Evolutionary conservation across 495 filamentous ascomycete genomes (phyloP).

Genomic region (Astrocystis sublimbata): DNA sequence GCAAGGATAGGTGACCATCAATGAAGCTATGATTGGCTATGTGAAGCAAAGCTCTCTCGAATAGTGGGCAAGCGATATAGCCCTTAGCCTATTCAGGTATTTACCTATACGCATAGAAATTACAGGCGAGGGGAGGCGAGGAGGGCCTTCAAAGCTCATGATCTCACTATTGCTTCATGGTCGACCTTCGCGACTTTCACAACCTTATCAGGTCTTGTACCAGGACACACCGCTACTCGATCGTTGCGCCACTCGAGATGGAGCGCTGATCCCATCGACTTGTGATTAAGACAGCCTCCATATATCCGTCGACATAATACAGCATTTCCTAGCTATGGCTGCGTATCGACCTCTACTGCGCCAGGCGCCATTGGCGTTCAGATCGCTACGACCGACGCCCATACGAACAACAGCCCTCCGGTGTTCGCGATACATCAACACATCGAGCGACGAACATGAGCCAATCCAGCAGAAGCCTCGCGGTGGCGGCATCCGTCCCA

Average conservation of each 20-base stretch:
- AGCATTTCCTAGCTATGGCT: conserved; percentile 21
- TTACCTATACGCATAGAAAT: too few relatives aligned
- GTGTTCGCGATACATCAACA: conserved; percentile 36
- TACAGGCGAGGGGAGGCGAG: too few relatives aligned
- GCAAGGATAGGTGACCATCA: too few relatives aligned
- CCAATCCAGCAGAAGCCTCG: conserved; percentile 13
- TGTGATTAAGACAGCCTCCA: background rate
- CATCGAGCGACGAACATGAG: conserved; percentile 2
- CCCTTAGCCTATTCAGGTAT: too few relatives aligned
- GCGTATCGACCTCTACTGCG: conserved; percentile 27
- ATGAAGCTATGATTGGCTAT: too few relatives aligned
- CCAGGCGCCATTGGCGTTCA: conserved; percentile 24
- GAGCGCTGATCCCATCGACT: background rate
- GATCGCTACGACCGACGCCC: conserved; percentile 7
- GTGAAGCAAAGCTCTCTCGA: too few relatives aligned
- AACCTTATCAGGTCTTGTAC: background rate
- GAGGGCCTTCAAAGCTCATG: conserved; percentile 8
- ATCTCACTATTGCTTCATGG: conserved; percentile 13
- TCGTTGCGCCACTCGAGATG: background rate
- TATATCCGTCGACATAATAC: background rate
- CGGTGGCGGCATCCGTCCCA: conserved; percentile 15
- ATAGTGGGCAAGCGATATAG: too few relatives aligned
- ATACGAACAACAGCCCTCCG: conserved; percentile 20
- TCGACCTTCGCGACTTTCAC: background rate
- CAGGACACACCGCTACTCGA: background rate